Percentiles rank a stretch among this genome's conserved stretches.
Conservation (phyloP, 495 filamentous ascomycete species). For the Corynascus novoguineensis region DNA sequence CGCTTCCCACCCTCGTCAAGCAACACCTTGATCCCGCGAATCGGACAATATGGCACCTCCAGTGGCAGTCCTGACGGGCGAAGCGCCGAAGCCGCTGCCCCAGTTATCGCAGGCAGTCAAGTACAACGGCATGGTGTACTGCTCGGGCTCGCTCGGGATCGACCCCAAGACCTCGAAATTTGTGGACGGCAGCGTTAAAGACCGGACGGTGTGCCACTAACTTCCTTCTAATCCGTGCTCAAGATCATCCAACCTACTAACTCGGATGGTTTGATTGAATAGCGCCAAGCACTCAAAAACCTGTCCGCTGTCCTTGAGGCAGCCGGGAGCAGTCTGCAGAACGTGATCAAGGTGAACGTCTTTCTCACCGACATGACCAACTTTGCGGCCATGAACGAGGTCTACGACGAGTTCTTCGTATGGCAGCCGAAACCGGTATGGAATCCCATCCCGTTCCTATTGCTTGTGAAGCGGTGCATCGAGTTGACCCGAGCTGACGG, state of each 20-base stretch:
- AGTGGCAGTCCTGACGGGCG: constrained; percentile 42
- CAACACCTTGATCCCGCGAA: no score
- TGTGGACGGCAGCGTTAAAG: constrained; percentile 49
- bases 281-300: constrained; percentile 54
- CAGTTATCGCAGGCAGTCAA: constrained; percentile 54
- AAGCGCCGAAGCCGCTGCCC: constrained; percentile 51
- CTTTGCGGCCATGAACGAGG: constrained; percentile 59
- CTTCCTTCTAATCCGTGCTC: neutral
- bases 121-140: constrained; percentile 54
- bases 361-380: constrained; percentile 63
- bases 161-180: constrained; percentile 46
- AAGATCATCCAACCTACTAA: neutral
- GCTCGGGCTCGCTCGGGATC: constrained; percentile 50
- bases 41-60: constrained; percentile 20
- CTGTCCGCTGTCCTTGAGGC: constrained; percentile 55
- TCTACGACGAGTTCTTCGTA: constrained; percentile 52
- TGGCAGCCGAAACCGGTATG: constrained; percentile 52
- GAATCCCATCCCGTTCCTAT: no score
- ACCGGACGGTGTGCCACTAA: constrained; percentile 42
- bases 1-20: no score
- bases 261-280: neutral
- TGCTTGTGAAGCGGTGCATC: no score
- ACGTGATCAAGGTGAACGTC: constrained; percentile 62
- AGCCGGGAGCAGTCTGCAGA: constrained; percentile 52
- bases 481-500: neutral